Evolutionary conservation across 192 early-diverging fungal genomes (phyloP).

Genomic region (Haplosporangium gracile): DNA sequence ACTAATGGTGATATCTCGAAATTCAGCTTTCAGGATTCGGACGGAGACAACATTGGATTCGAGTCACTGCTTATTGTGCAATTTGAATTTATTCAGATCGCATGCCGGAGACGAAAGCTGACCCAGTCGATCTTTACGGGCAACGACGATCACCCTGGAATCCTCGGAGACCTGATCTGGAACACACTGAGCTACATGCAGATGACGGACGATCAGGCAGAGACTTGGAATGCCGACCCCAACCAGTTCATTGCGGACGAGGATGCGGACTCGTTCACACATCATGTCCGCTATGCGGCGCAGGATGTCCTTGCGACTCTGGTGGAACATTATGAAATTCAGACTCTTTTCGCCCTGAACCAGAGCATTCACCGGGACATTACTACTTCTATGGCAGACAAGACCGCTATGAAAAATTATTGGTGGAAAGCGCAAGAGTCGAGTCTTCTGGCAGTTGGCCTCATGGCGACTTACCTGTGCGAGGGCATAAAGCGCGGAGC

Average conservation of each 20-base stretch:
- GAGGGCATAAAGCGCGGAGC: slow-evolving; percentile 54
- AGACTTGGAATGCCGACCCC: slow-evolving; percentile 83
- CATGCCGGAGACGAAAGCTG: slow-evolving; percentile 62
- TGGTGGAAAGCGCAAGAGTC: slow-evolving; percentile 90
- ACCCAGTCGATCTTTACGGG: slow-evolving; percentile 62
- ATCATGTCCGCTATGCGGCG: slow-evolving; percentile 84
- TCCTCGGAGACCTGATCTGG: slow-evolving; percentile 68
- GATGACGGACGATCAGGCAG: slow-evolving; percentile 77
- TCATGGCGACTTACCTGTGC: slow-evolving; percentile 69
- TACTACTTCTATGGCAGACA: slow-evolving; percentile 53
- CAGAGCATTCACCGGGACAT: slow-evolving; percentile 54
- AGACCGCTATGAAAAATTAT: slow-evolving; percentile 5
- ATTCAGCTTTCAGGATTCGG: slow-evolving; percentile 69
- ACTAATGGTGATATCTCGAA: slow-evolving; percentile 21
- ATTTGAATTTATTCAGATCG: slow-evolving; percentile 72
- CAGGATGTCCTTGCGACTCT: slow-evolving; percentile 66
- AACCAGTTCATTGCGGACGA: slow-evolving; percentile 92
- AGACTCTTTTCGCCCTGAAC: slow-evolving; percentile 15
- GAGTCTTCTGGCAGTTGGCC: slow-evolving; percentile 80
- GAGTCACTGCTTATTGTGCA: slow-evolving; percentile 70
- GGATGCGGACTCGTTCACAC: slow-evolving; percentile 85
- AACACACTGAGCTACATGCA: slow-evolving; percentile 76
- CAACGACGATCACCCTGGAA: slow-evolving; percentile 44
- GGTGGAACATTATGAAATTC: slow-evolving; percentile 8
- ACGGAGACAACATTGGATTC: slow-evolving; percentile 74